These are phyloP conservation scores for Calonectria ilicicola DNA, from an alignment of 2,329 filamentous ascomycete genomes.

Conservation along the genomic window DNA sequence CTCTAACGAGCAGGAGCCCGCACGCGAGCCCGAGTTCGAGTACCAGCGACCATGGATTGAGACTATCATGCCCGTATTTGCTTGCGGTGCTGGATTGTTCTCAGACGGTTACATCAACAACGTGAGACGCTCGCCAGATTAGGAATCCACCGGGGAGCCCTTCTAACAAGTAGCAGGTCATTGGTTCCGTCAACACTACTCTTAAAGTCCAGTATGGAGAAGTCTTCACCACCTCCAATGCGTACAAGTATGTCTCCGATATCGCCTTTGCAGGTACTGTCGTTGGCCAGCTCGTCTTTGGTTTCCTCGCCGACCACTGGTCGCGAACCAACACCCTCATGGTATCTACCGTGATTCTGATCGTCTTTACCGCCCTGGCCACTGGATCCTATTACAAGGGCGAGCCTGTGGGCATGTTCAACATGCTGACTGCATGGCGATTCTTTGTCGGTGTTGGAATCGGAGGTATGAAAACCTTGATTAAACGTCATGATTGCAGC, in stretches of 20 bases:
- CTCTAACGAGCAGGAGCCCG: neutral
- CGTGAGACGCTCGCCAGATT: conserved; percentile 55
- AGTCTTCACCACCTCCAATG: conserved; percentile 75
- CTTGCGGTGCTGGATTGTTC: conserved; percentile 90
- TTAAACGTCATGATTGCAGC: rapidly evolving
- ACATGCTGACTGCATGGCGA: conserved; percentile 81
- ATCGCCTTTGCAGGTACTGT: conserved; percentile 92
- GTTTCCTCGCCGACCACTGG: conserved; percentile 85
- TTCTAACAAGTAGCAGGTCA: conserved; percentile 67
- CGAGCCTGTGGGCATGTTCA: conserved; percentile 77
- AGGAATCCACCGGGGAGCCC: neutral
- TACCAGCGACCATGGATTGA: conserved; percentile 32
- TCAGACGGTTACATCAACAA: conserved; percentile 94
- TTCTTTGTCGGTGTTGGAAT: conserved; percentile 89
- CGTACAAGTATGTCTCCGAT: conserved; percentile 80
- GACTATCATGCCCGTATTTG: conserved; percentile 75
- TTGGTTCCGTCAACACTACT: conserved; percentile 87
- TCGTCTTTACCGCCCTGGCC: conserved; percentile 85
- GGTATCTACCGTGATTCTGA: conserved; percentile 83
- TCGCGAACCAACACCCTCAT: conserved; percentile 87
- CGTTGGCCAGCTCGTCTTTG: conserved; percentile 83
- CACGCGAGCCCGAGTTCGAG: neutral
- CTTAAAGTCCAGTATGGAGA: conserved; percentile 75
- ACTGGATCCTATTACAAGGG: conserved; percentile 83
- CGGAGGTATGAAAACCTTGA: conserved; percentile 61